Evolutionary conservation across 139 green algal genomes (phyloP).

Genomic region (Pleodorina starrii): DNA sequence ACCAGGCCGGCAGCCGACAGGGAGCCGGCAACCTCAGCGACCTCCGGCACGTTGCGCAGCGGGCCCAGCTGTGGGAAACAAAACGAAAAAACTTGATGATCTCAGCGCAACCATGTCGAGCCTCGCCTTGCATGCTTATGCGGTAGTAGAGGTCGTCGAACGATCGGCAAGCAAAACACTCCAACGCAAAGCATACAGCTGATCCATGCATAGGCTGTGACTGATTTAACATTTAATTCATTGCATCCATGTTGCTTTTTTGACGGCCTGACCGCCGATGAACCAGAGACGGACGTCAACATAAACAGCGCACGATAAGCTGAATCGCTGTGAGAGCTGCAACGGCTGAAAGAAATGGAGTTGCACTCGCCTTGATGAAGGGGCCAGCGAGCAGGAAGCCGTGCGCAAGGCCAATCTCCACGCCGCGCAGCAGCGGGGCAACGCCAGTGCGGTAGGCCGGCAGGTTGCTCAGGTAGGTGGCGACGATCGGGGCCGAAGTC

Average conservation of each 20-base stretch:
- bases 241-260: no score
- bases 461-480: slow-evolving; percentile 95
- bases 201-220: no score
- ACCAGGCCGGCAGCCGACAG: slow-evolving; percentile 92
- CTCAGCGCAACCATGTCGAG: not conserved
- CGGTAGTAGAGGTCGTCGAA: no score
- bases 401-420: slow-evolving; percentile 98
- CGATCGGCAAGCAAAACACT: slow-evolving; percentile 2
- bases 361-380: slow-evolving; percentile 92
- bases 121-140: no score
- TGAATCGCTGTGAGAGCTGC: no score
- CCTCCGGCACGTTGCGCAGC: slow-evolving; percentile 85
- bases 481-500: slow-evolving; percentile 93
- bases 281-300: no score
- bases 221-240: no score
- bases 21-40: slow-evolving; percentile 89
- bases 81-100: not conserved
- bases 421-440: slow-evolving; percentile 93
- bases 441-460: slow-evolving; percentile 97
- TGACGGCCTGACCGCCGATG: no score
- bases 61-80: slow-evolving; percentile 80
- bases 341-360: not conserved
- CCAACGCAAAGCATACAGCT: no score
- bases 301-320: no score
- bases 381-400: slow-evolving; percentile 95